A percentile compares a stretch with the other conserved stretches of the same genome.
phyloP scores from a whole-genome alignment of 805 yeast genomes.

The Sugiyamaella mastotermitis region DNA sequence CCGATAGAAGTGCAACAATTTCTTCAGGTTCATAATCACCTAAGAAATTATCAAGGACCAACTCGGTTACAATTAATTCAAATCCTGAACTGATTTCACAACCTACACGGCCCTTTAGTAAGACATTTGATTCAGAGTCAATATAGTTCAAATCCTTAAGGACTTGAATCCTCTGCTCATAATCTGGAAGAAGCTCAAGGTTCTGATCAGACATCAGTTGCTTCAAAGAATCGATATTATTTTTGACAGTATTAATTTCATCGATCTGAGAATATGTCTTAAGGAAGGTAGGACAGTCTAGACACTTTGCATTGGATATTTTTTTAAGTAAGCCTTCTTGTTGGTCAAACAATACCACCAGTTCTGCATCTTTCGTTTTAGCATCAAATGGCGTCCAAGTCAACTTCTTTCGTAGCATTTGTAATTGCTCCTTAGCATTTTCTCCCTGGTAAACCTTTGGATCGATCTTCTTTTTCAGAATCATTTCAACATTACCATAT shows the following conservation, averaged over 20 bases:
- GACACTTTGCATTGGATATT: constrained; percentile 27
- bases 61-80: constrained; percentile 84
- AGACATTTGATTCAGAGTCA: constrained; percentile 66
- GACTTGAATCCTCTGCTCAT: constrained; percentile 80
- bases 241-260: constrained; percentile 40
- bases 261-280: constrained; percentile 41
- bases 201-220: constrained; percentile 77
- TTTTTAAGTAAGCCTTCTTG: constrained; percentile 33
- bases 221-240: constrained; percentile 50
- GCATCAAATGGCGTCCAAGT: constrained; percentile 20
- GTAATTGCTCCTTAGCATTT: constrained; percentile 1
- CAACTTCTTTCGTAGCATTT: constrained; percentile 4
- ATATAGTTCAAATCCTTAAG: constrained; percentile 74
- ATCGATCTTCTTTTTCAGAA: not conserved
- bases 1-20: constrained; percentile 88
- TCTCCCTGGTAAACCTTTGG: too few relatives aligned
- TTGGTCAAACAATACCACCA: constrained; percentile 35
- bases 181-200: constrained; percentile 84
- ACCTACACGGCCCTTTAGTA: constrained; percentile 84
- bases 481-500: constrained; percentile 7
- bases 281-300: constrained; percentile 40
- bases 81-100: constrained; percentile 78
- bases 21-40: constrained; percentile 94
- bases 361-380: constrained; percentile 30
- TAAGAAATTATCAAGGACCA: constrained; percentile 82